phyloP scores from a whole-genome alignment of 179 eudicot species.

The Spergularia azorica region DNA sequence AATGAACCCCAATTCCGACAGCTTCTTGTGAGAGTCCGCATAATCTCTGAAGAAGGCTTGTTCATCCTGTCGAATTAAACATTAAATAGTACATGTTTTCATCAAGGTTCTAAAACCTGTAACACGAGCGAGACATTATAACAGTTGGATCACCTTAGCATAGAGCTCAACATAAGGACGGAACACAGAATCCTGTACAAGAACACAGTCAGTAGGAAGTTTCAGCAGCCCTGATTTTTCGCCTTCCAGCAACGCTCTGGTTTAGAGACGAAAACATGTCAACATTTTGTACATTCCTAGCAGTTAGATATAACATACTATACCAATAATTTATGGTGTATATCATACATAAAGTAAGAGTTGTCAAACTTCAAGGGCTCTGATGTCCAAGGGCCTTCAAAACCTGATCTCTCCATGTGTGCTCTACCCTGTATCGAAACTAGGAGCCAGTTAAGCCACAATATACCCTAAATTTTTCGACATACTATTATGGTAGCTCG shows the following conservation, averaged over 20 bases:
- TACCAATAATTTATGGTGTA: neutral
- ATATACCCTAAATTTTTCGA: slow-evolving; percentile 1
- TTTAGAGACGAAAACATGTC: neutral
- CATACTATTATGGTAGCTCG: slow-evolving; percentile 37
- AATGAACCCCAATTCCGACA: slow-evolving; percentile 70
- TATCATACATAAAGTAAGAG: slow-evolving; percentile 67
- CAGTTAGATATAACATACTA: too few relatives aligned
- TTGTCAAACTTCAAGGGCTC: slow-evolving; percentile 85
- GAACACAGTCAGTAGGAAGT: slow-evolving; percentile 72
- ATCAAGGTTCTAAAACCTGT: too few relatives aligned
- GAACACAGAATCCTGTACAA: slow-evolving; percentile 53
- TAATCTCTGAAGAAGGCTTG: slow-evolving; percentile 78
- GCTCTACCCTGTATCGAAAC: slow-evolving; percentile 63
- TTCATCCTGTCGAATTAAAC: slow-evolving; percentile 48
- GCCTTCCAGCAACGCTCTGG: slow-evolving; percentile 64
- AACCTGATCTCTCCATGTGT: slow-evolving; percentile 79
- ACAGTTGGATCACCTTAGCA: slow-evolving; percentile 45
- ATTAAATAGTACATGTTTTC: too few relatives aligned
- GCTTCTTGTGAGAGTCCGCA: slow-evolving; percentile 80
- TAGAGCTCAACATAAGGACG: slow-evolving; percentile 49
- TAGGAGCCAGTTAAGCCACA: slow-evolving; percentile 11
- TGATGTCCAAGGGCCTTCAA: slow-evolving; percentile 77
- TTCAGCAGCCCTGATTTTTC: slow-evolving; percentile 61
- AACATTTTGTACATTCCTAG: too few relatives aligned
- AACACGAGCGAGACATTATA: neutral